Percentiles rank a stretch among this genome's conserved stretches.
Evolutionary conservation across 2,329 filamentous ascomycete species (phyloP).

Genomic region (Colletotrichum sp.): DNA sequence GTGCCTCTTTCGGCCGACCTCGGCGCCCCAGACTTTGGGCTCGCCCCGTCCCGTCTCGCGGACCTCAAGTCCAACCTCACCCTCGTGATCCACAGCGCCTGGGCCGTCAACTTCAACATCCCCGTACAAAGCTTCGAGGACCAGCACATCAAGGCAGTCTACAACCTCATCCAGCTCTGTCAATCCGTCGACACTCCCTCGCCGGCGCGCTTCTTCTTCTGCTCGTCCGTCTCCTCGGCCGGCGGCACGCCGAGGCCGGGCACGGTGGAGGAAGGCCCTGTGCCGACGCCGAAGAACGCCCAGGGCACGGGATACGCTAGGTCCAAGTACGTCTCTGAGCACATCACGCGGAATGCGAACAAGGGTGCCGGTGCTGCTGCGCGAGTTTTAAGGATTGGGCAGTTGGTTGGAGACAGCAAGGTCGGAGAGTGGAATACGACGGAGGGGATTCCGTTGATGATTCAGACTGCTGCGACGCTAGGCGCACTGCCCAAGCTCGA

Average conservation of each 20-base stretch:
- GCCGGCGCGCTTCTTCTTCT: not conserved
- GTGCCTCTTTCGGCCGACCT: constrained; percentile 44
- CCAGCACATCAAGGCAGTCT: constrained; percentile 29
- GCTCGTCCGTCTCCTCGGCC: constrained; percentile 2
- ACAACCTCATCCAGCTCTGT: constrained; percentile 37
- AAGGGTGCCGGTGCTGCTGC: not conserved
- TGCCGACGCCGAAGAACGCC: constrained; percentile 31
- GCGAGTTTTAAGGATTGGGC: constrained; percentile 41
- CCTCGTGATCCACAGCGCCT: constrained; percentile 23
- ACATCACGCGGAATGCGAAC: constrained; percentile 34
- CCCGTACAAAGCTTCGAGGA: constrained; percentile 21
- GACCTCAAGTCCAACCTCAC: constrained; percentile 32
- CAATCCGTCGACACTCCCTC: constrained; percentile 27
- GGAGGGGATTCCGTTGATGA: constrained; percentile 54
- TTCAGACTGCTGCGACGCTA: constrained; percentile 47
- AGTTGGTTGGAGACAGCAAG: constrained; percentile 46
- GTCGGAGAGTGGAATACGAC: constrained; percentile 52
- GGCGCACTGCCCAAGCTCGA: constrained; percentile 47
- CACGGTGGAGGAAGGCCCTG: constrained; percentile 24
- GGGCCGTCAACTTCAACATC: constrained; percentile 26
- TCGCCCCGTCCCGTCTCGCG: constrained; percentile 30
- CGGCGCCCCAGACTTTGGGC: constrained; percentile 42
- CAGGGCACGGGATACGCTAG: constrained; percentile 55
- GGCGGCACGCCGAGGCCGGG: not conserved
- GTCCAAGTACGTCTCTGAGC: constrained; percentile 53